Base-by-base conservation (phyloP, 805 yeast species). In the Myxozyma neotropica region DNA sequence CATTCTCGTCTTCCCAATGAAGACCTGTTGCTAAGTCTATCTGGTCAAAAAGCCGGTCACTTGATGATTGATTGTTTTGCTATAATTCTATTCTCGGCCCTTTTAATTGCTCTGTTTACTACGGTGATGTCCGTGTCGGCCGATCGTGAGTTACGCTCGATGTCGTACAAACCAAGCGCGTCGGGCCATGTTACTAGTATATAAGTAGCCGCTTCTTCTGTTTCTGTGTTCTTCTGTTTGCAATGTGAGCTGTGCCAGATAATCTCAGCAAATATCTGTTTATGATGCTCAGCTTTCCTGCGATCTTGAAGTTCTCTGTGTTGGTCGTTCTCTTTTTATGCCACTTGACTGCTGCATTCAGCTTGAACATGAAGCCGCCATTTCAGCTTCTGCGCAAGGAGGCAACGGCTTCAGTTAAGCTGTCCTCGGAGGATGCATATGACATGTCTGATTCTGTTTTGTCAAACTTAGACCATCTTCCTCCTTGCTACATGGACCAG, bases 401-500 rank as follows among this genome's bases (percentile, higher is more conserved):
- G n/a, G 27, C 2, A 13, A 23, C 4, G 4, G n/a, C 13, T 7
- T 15, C 26, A 5, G 12, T 26, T 1, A n/a, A 45, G 35, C 7
- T 45, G 19, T 26, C 36, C 5, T 45, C 49, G 2, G 17, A 15
- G 5, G 49, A 29, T 12, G n/a, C 19, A 4, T n/a, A 46, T 31
- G 33, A 31, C 27, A 10, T 46, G 7, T 33, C 31, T 7, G 39
- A 29, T n/a, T 19, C 50, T 4, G 33, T 23, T 15, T n/a, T 36
- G 23, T 24, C 35, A 36, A 4, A 36, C 4, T 29, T 33, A 4
- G 56, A 42, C 19, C 31, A 36, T 24, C 24, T 31, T 3, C 44
- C 56, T 4, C 44, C 35, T 17, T 55, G 53, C 48, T 27, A 47
- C 8, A 7, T 42, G n/a, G n/a, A n/a, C 8, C 38, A 51, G 13